Base-by-base conservation (phyloP, 78 protist species). In the Dictyostelium capitatum region DNA sequence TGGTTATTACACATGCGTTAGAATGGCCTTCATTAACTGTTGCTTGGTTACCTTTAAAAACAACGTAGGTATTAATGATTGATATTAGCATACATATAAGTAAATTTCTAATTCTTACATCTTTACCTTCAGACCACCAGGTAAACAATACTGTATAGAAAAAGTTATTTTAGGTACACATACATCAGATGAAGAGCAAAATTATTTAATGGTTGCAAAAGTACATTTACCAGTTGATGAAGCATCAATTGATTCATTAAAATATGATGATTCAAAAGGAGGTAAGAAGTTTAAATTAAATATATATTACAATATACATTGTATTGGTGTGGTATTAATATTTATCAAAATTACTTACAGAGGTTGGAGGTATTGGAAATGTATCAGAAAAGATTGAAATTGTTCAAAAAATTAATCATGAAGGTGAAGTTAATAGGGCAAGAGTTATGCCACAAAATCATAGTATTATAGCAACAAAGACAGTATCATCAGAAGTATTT, bases 1-100 rank as follows among this genome's bases (percentile, higher is more conserved):
- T 98, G 65, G 80, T 97, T 11, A 59, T 98, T 53, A 89, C 98
- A 19, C 97, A 97, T 75, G 98, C 99, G 6, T 89, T 98, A 3
- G 99, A 97, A 54, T 98, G 99, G 99, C 99, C 99, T 10, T 72
- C 95, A 1, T 91, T 98, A 41, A 97, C 99, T 5, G 98, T 96
- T 1, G 91, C 96, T 78, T 97, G 98, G 99, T 91, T 98, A 6
- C 99, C 79, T 3, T 47, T 28, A 46, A 95, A 89, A 50, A 89
- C 82, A 54, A 12, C 59, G 90, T n/a, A n/a, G n/a, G n/a, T n/a
- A n/a, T n/a, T n/a, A n/a, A n/a, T n/a, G n/a, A n/a, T 91, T n/a
- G n/a, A n/a, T n/a, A n/a, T n/a, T n/a, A n/a, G n/a, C n/a, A n/a
- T n/a, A n/a, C n/a, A n/a, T 62, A 30, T 43, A 47, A 41, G n/a